A percentile compares a stretch with the other conserved stretches of the same genome.
Conservation (phyloP, 257 asterid species). For the Asclepias syriaca region DNA sequence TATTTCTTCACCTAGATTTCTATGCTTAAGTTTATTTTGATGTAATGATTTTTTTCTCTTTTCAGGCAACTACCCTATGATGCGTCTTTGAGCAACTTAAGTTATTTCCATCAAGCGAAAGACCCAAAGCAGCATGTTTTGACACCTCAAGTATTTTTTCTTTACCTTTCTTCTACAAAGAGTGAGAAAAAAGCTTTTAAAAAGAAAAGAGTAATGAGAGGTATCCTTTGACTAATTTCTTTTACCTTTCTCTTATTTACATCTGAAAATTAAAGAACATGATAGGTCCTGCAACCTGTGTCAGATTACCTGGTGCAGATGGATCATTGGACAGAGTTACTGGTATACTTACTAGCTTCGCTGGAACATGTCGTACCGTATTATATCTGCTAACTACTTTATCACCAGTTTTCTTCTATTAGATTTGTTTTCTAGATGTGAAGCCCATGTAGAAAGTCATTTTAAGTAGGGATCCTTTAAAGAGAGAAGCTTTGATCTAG, state of each 20-base stretch:
- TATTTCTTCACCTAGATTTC: neutral
- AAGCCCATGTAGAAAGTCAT: neutral
- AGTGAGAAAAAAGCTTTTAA: neutral
- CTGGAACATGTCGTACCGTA: slow-evolving; percentile 2
- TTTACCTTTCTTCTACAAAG: neutral
- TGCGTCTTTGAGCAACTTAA: slow-evolving; percentile 12
- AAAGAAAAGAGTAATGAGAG: too few species aligned
- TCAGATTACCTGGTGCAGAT: slow-evolving; percentile 16
- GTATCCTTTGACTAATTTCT: neutral
- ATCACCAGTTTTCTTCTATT: neutral
- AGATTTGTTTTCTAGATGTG: neutral
- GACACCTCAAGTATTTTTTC: slow-evolving; percentile 17
- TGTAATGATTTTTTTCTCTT: neutral
- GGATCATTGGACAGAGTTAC: slow-evolving; percentile 13
- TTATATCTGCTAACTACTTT: neutral
- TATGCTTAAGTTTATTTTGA: neutral
- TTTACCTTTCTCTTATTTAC: slow-evolving; percentile 8
- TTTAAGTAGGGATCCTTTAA: neutral
- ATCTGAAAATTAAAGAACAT: slow-evolving; percentile 13
- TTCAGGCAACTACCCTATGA: slow-evolving; percentile 19
- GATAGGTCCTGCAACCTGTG: slow-evolving; percentile 12
- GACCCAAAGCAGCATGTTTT: slow-evolving; percentile 14
- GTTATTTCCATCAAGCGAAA: slow-evolving; percentile 3
- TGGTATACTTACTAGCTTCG: slow-evolving; percentile 6
- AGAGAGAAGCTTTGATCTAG: neutral